Conservation (phyloP, 1,139 yeast species). For the Yamadazyma conglobata region DNA sequence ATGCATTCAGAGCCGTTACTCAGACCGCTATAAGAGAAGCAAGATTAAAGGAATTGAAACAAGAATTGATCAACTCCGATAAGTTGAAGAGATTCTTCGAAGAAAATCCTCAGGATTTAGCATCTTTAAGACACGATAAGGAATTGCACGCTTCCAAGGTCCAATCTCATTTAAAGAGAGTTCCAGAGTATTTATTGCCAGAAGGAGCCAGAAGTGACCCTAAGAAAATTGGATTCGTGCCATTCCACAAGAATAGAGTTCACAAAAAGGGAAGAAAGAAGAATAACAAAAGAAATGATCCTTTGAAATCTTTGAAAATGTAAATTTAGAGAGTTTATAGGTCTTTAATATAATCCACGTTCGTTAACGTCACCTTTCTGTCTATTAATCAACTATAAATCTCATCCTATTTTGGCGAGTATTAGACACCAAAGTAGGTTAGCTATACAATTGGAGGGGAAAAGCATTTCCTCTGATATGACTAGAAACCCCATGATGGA, state of each 20-base stretch:
- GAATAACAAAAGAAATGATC: slow-evolving; percentile 57
- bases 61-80: slow-evolving; percentile 84
- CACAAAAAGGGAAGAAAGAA: slow-evolving; percentile 42
- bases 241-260: slow-evolving; percentile 60
- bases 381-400: too few species aligned
- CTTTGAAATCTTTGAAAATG: slow-evolving; percentile 53
- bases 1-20: slow-evolving; percentile 94
- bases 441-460: slow-evolving; percentile 58
- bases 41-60: slow-evolving; percentile 81
- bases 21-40: slow-evolving; percentile 90
- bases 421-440: slow-evolving; percentile 56
- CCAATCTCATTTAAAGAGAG: slow-evolving; percentile 83
- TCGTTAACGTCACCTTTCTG: too few species aligned
- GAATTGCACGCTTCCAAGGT: slow-evolving; percentile 80
- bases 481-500: slow-evolving; percentile 49
- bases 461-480: slow-evolving; percentile 45
- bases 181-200: slow-evolving; percentile 89
- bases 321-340: too few species aligned
- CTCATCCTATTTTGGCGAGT: slow-evolving; percentile 28
- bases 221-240: slow-evolving; percentile 69
- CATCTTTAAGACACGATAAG: slow-evolving; percentile 85
- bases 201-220: slow-evolving; percentile 64
- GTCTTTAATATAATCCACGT: too few species aligned
- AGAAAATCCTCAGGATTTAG: slow-evolving; percentile 95
- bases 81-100: slow-evolving; percentile 92